Base-by-base conservation (phyloP, 177 flowering plant genomes). In the Vitis hybrid region DNA sequence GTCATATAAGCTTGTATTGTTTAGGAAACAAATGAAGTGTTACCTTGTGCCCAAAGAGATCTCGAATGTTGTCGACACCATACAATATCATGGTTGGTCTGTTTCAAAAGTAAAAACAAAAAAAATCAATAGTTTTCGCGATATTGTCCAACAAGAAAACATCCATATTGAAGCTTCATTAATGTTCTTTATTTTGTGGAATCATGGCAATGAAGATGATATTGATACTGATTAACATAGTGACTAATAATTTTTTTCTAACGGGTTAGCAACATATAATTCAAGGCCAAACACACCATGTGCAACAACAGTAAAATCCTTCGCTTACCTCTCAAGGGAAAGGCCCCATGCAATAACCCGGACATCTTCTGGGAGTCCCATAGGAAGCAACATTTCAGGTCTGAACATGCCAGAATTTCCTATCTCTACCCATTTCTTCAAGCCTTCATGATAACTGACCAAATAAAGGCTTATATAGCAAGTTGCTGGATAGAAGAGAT, bases 401-500 rank as follows among this genome's bases (percentile, higher is more conserved):
- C 98, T 86, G 74, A 96, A 96, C 93, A 96, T 87, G 65, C 99
- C 99, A 67, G 99, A 93, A 77, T 96, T 96, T 50, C 99, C 98
- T 41, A 96, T 81, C 79, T 96, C 98, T 20, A 96, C 95, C 99
- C 98, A 93, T 74, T 96, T 96, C 82, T 79, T 71, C 9, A 96
- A 73, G 58, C 99, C 98, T 78, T 96, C 97, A 72, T 96, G 98
- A 68, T 92, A 96, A 73, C 99, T 95, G 84, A 56, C 10, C 20
- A 46, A 51, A 63, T n/a, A 66, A 21, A 15, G 9, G 27, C 8
- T 63, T 18, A 58, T 9, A 54, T 13, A 46, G 67, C 35, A 71
- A 51, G 51, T 49, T 63, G 21, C 53, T 17, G 17, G 18, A 6
- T 20, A 17, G 11, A 41, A 53, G 62, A 24, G n/a, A 56, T n/a